Evolutionary conservation across 176 grass and related monocot species (phyloP).

Genomic region (Carex parvula): DNA sequence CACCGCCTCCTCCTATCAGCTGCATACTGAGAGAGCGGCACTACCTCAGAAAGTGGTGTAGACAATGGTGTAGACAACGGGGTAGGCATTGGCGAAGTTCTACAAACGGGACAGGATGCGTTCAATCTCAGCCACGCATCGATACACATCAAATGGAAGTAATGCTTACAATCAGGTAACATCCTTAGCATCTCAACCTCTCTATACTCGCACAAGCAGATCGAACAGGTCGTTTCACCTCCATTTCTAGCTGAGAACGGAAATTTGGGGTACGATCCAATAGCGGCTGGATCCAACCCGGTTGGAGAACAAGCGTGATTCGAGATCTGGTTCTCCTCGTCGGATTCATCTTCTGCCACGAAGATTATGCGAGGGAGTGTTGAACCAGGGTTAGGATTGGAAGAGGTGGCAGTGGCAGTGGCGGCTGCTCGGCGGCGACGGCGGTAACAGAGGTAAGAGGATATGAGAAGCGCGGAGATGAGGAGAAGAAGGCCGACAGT

Average conservation of each 20-base stretch:
- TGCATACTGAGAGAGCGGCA: slow-evolving; percentile 72
- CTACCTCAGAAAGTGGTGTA: slow-evolving; percentile 78
- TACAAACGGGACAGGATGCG: slow-evolving; percentile 87
- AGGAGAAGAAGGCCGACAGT: slow-evolving; percentile 59
- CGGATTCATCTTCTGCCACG: slow-evolving; percentile 66
- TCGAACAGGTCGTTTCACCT: slow-evolving; percentile 57
- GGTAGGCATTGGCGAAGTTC: slow-evolving; percentile 77
- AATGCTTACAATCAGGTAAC: slow-evolving; percentile 88
- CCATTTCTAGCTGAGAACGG: slow-evolving; percentile 48
- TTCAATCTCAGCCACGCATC: slow-evolving; percentile 86
- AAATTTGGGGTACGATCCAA: slow-evolving; percentile 75
- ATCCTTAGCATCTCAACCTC: slow-evolving; percentile 86
- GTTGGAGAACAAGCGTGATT: slow-evolving; percentile 39
- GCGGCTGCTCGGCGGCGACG: slow-evolving; percentile 2
- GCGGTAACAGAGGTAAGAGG: slow-evolving; percentile 50
- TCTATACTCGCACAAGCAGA: slow-evolving; percentile 87
- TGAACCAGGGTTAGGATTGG: slow-evolving; percentile 38
- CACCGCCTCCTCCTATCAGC: slow-evolving; percentile 72
- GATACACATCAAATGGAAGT: slow-evolving; percentile 86
- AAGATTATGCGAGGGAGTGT: slow-evolving; percentile 79
- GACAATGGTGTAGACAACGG: slow-evolving; percentile 81
- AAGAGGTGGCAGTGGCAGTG: neutral
- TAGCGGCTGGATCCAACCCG: slow-evolving; percentile 65
- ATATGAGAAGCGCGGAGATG: slow-evolving; percentile 37
- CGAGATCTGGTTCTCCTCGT: slow-evolving; percentile 50